phyloP scores from a whole-genome alignment of 768 basidiomycete genomes.

The Glaciozyma martinii region DNA sequence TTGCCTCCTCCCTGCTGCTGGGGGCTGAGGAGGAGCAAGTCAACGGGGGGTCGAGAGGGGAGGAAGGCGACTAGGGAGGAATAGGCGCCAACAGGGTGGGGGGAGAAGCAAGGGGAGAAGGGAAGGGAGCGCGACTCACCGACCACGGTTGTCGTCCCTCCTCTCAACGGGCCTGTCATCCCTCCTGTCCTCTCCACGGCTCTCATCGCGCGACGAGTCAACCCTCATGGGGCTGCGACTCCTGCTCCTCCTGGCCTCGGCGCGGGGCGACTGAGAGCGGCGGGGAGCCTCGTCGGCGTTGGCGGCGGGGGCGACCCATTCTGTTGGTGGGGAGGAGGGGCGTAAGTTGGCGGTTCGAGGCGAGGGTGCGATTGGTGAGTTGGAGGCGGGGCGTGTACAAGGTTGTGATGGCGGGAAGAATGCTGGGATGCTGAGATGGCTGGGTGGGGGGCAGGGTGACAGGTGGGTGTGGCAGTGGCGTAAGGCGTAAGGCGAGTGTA shows the following conservation, averaged over 20 bases:
- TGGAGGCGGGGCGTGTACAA: neutral
- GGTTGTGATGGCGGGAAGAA: neutral
- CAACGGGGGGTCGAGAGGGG: neutral
- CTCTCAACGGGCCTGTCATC: too few relatives aligned
- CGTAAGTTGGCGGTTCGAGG: neutral
- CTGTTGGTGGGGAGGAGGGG: slow-evolving; percentile 6
- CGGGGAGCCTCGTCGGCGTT: slow-evolving; percentile 8
- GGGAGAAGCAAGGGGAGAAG: too few relatives aligned
- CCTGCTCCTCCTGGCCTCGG: neutral
- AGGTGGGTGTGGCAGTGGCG: neutral
- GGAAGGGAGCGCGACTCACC: neutral
- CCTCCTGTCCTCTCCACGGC: slow-evolving; percentile 1
- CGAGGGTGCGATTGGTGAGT: neutral
- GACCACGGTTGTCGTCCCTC: neutral
- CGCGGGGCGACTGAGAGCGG: slow-evolving; percentile 20
- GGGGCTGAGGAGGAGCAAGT: neutral
- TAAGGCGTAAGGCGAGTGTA: neutral
- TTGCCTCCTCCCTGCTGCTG: slow-evolving; percentile 26
- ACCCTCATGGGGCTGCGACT: neutral
- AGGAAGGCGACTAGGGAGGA: too few relatives aligned
- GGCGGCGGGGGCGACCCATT: slow-evolving; percentile 11
- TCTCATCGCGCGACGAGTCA: slow-evolving; percentile 12
- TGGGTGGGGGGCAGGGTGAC: neutral
- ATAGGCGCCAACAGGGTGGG: too few relatives aligned
- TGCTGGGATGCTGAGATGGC: too few relatives aligned